These are phyloP conservation scores for Butyriboletus loyo DNA, from an alignment of 768 basidiomycete genomes.

Conservation along the genomic window DNA sequence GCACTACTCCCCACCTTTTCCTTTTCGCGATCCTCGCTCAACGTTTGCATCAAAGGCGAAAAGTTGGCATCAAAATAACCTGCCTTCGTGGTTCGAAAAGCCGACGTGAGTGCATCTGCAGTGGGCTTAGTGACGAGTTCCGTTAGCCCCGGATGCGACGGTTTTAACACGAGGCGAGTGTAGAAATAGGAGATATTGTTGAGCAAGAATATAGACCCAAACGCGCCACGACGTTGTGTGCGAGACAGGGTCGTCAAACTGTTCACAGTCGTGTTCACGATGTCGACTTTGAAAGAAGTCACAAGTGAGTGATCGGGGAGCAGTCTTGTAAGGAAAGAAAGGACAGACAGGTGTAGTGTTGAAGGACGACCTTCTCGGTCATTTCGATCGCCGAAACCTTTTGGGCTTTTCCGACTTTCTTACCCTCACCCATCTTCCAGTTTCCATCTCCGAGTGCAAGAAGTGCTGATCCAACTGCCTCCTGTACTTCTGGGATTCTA, in stretches of 20 bases:
- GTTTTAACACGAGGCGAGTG: slow-evolving; percentile 52
- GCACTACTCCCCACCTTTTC: slow-evolving; percentile 45
- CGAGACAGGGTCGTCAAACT: slow-evolving; percentile 65
- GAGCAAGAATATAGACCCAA: slow-evolving; percentile 72
- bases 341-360: slow-evolving; percentile 71
- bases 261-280: slow-evolving; percentile 61
- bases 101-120: slow-evolving; percentile 60
- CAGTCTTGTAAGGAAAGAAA: background rate
- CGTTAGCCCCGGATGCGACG: slow-evolving; percentile 43
- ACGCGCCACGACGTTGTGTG: slow-evolving; percentile 56
- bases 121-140: slow-evolving; percentile 59
- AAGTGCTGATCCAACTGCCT: slow-evolving; percentile 63
- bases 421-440: slow-evolving; percentile 89
- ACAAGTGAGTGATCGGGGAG: background rate
- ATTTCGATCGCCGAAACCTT: slow-evolving; percentile 42
- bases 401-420: slow-evolving; percentile 52
- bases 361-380: slow-evolving; percentile 59
- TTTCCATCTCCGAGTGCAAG: slow-evolving; percentile 80
- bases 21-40: slow-evolving; percentile 44
- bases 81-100: slow-evolving; percentile 78
- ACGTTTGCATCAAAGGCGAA: slow-evolving; percentile 66
- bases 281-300: slow-evolving; percentile 52
- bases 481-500: slow-evolving; percentile 64
- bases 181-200: slow-evolving; percentile 78
- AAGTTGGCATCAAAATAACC: slow-evolving; percentile 84